Evolutionary conservation across 768 basidiomycete species (phyloP).

Genomic region (Dacryopinax spathularia): DNA sequence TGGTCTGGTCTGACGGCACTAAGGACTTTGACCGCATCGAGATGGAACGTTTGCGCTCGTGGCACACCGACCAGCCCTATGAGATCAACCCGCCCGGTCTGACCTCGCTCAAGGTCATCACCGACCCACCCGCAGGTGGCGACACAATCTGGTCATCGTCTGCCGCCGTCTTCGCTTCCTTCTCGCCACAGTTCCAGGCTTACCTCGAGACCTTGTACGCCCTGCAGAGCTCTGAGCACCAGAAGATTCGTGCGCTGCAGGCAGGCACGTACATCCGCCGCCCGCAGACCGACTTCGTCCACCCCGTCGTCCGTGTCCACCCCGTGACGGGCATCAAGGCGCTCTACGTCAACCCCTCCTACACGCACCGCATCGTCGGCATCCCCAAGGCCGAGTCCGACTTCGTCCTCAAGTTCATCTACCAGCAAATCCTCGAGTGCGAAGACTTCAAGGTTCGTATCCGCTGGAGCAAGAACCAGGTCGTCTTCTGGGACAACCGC

Average conservation of each 20-base stretch:
- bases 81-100: slow-evolving; percentile 17
- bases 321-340: slow-evolving; percentile 26
- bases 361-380: slow-evolving; percentile 24
- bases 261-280: slow-evolving; percentile 22
- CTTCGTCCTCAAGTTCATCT: slow-evolving; percentile 23
- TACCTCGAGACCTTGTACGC: slow-evolving; percentile 20
- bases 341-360: slow-evolving; percentile 23
- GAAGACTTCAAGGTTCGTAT: slow-evolving; percentile 27
- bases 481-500: slow-evolving; percentile 27
- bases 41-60: not conserved
- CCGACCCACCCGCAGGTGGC: slow-evolving; percentile 14
- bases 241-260: slow-evolving; percentile 18
- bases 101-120: not conserved
- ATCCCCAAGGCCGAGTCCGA: slow-evolving; percentile 25
- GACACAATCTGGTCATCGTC: slow-evolving; percentile 14
- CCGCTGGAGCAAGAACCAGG: slow-evolving; percentile 23
- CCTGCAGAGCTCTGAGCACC: slow-evolving; percentile 21
- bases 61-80: slow-evolving; percentile 4
- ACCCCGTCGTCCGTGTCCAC: slow-evolving; percentile 24
- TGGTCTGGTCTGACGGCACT: not conserved
- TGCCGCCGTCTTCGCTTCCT: slow-evolving; percentile 21
- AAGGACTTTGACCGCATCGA: not conserved
- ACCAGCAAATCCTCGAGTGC: slow-evolving; percentile 15
- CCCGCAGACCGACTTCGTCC: slow-evolving; percentile 23
- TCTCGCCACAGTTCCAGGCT: slow-evolving; percentile 18